Percentiles rank a stretch among this genome's conserved stretches.
These are phyloP conservation scores for Aphanomyces invadans DNA, from an alignment of 352 stramenopile genomes.

Conservation along the genomic window DNA sequence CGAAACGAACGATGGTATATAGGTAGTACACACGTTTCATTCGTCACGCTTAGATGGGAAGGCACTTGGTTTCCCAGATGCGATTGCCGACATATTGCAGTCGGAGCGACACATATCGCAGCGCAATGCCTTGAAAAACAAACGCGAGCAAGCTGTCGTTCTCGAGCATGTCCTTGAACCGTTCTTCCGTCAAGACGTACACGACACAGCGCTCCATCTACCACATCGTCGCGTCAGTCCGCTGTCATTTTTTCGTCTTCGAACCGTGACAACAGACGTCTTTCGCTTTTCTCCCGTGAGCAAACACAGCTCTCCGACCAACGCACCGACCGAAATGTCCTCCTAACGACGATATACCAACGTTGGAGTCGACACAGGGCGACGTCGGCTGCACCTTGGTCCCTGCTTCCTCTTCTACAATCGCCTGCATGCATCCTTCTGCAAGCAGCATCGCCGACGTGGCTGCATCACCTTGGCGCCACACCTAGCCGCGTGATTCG, in stretches of 20 bases:
- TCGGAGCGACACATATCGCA: constrained; percentile 65
- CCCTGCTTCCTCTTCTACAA: constrained; percentile 70
- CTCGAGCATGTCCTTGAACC: constrained; percentile 55
- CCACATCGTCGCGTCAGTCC: neutral
- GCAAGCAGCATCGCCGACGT: constrained; percentile 54
- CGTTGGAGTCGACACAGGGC: too few relatives aligned
- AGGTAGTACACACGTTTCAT: too few relatives aligned
- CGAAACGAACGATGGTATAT: too few relatives aligned
- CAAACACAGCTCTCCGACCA: constrained; percentile 74
- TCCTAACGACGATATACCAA: constrained; percentile 33
- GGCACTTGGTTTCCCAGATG: constrained; percentile 79
- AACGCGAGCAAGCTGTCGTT: constrained; percentile 61
- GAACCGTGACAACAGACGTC: constrained; percentile 49
- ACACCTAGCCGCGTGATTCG: too few relatives aligned
- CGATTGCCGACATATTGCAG: constrained; percentile 77
- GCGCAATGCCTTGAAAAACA: constrained; percentile 62
- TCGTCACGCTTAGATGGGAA: constrained; percentile 63
- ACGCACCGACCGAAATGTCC: constrained; percentile 51
- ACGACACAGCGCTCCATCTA: constrained; percentile 44
- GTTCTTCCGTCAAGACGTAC: constrained; percentile 50
- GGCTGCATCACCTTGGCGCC: constrained; percentile 52
- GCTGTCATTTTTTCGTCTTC: neutral
- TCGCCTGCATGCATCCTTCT: constrained; percentile 51
- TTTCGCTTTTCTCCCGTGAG: constrained; percentile 74
- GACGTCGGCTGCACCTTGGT: too few relatives aligned